phyloP scores from a whole-genome alignment of 805 yeast species.

The Lachancea meyersii region DNA sequence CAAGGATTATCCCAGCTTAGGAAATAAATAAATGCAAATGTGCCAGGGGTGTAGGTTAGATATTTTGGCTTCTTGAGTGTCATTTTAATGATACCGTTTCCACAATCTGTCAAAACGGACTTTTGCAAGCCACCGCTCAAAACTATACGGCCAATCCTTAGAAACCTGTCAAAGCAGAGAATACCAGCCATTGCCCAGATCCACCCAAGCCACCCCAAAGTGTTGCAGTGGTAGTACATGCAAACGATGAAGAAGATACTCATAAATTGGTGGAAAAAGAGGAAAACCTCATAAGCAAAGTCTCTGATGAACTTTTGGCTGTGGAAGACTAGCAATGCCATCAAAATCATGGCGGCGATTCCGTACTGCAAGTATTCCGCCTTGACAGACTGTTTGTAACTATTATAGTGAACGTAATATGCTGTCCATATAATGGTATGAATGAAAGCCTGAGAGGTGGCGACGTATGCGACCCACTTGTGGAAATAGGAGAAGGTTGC shows the following conservation, averaged over 20 bases:
- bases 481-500: constrained; percentile 59
- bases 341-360: constrained; percentile 39
- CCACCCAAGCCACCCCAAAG: constrained; percentile 49
- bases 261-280: constrained; percentile 50
- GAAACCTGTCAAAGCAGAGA: constrained; percentile 47
- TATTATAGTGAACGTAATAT: constrained; percentile 39
- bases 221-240: constrained; percentile 53
- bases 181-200: constrained; percentile 39
- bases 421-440: constrained; percentile 55
- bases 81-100: constrained; percentile 37
- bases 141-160: constrained; percentile 40
- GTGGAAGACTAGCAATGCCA: constrained; percentile 42
- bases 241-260: constrained; percentile 49
- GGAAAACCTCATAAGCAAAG: constrained; percentile 52
- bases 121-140: constrained; percentile 24
- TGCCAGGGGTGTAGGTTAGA: constrained; percentile 50
- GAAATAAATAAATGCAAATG: constrained; percentile 53
- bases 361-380: constrained; percentile 46
- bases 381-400: constrained; percentile 38
- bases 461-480: constrained; percentile 55
- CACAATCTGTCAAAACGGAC: constrained; percentile 24
- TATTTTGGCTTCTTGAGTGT: constrained; percentile 37
- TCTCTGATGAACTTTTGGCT: constrained; percentile 48
- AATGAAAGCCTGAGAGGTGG: constrained; percentile 43
- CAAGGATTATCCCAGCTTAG: constrained; percentile 47